These are phyloP conservation scores for Camellia japonica DNA, from an alignment of 148 eudicot species.

Conservation along the genomic window DNA sequence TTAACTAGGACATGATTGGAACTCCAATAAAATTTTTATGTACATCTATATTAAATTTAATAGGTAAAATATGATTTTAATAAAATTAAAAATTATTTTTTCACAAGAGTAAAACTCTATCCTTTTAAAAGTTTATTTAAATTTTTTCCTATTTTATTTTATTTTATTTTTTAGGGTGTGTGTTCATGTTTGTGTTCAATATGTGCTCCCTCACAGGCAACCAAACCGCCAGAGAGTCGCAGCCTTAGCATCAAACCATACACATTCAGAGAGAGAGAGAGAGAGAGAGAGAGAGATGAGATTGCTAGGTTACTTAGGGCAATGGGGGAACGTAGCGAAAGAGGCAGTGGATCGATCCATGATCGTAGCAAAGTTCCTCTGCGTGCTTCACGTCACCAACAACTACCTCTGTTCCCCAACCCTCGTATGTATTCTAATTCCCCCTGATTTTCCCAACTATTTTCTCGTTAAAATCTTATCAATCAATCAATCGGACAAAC, in stretches of 20 bases:
- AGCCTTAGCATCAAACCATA: not conserved
- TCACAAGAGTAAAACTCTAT: no score
- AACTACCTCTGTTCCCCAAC: slow-evolving; percentile 47
- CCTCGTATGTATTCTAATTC: slow-evolving; percentile 32
- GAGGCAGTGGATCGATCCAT: slow-evolving; percentile 42
- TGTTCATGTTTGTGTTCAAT: no score
- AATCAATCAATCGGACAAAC: not conserved
- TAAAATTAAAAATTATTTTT: no score
- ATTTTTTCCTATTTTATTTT: no score
- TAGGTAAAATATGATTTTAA: no score
- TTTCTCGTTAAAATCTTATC: not conserved
- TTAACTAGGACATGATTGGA: no score
- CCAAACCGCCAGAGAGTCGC: no score
- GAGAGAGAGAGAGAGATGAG: not conserved
- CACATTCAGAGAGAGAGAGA: slow-evolving; percentile 8
- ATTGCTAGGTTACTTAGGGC: not conserved
- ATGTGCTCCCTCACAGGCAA: no score
- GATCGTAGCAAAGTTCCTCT: slow-evolving; percentile 42
- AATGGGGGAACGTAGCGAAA: slow-evolving; percentile 42
- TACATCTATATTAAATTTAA: no score
- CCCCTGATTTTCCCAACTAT: slow-evolving; percentile 1
- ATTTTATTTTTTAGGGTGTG: no score
- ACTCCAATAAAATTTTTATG: no score
- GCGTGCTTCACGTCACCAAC: slow-evolving; percentile 60
- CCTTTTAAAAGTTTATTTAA: no score